These are phyloP conservation scores for Cryptococcus sp. DNA, from an alignment of 1,284 basidiomycete species.

Conservation along the genomic window DNA sequence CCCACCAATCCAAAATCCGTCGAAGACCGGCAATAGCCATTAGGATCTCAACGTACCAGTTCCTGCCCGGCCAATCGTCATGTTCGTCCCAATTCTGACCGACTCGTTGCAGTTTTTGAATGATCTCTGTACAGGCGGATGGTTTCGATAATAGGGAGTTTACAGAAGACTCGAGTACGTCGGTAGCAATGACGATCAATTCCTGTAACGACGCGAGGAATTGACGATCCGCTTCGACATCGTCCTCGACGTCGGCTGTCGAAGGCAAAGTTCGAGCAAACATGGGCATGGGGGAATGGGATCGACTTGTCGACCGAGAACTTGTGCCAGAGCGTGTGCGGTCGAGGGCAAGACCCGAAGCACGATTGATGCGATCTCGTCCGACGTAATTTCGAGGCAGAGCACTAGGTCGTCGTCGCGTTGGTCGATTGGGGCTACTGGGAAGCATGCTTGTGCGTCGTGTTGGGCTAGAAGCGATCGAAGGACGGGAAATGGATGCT, in stretches of 20 bases:
- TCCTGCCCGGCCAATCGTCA: slow-evolving; percentile 94
- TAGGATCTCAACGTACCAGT: slow-evolving; percentile 96
- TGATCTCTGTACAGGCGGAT: slow-evolving; percentile 78
- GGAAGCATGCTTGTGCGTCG: slow-evolving; percentile 27
- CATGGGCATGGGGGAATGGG: slow-evolving; percentile 81
- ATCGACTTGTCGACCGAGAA: slow-evolving; percentile 93
- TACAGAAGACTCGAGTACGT: slow-evolving; percentile 85
- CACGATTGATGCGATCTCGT: slow-evolving; percentile 60
- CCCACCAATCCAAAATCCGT: slow-evolving; percentile 99
- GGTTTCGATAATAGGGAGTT: slow-evolving; percentile 77
- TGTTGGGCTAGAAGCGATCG: slow-evolving; percentile 25
- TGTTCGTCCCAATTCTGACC: slow-evolving; percentile 96
- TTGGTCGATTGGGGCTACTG: slow-evolving; percentile 32
- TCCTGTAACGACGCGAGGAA: slow-evolving; percentile 88
- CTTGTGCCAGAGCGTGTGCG: slow-evolving; percentile 62
- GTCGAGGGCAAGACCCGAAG: slow-evolving; percentile 68
- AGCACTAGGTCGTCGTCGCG: slow-evolving; percentile 36
- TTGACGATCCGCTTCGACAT: slow-evolving; percentile 27
- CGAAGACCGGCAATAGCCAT: slow-evolving; percentile 94
- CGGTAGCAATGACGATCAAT: slow-evolving; percentile 90
- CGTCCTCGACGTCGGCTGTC: slow-evolving; percentile 51
- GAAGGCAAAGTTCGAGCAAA: slow-evolving; percentile 54
- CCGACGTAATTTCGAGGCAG: slow-evolving; percentile 29
- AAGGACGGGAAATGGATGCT: slow-evolving; percentile 33
- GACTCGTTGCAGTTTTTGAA: slow-evolving; percentile 83